These are phyloP conservation scores for Fusarium citri DNA, from an alignment of 2,329 filamentous ascomycete genomes.

Conservation along the genomic window DNA sequence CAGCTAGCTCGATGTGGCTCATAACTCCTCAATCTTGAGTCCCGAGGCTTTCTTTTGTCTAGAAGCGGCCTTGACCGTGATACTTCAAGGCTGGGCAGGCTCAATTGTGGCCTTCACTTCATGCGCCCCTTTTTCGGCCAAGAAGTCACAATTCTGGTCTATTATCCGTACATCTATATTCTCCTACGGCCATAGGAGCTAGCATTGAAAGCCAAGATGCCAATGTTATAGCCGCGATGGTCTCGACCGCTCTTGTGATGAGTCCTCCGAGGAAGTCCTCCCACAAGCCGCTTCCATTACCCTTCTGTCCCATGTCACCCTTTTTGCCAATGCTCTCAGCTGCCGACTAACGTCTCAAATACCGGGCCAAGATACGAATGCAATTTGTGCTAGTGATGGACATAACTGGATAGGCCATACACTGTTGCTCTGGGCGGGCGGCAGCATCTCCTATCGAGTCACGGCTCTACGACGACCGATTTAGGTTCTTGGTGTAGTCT, in stretches of 20 bases:
- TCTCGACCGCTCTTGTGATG: background rate
- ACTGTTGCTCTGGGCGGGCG: background rate
- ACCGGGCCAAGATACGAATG: background rate
- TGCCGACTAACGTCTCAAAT: background rate
- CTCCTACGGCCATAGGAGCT: too few relatives aligned
- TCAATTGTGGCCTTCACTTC: conserved; percentile 1
- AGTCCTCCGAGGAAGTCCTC: background rate
- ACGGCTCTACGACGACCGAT: background rate
- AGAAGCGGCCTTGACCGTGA: background rate
- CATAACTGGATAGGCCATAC: background rate
- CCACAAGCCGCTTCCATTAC: background rate
- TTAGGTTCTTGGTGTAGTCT: background rate
- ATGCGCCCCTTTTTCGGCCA: conserved; percentile 19
- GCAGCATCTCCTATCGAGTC: background rate
- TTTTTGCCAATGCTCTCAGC: background rate
- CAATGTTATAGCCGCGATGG: conserved; percentile 4
- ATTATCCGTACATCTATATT: background rate
- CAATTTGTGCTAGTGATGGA: background rate
- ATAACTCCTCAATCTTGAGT: conserved; percentile 1
- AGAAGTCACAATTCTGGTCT: conserved; percentile 9
- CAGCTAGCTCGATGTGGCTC: background rate
- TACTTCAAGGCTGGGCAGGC: background rate
- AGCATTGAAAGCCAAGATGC: background rate
- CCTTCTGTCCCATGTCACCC: background rate
- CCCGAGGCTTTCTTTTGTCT: conserved; percentile 3